Evolutionary conservation across 2,329 filamentous ascomycete genomes (phyloP).

Genomic region (Gaeumannomyces tritici): DNA sequence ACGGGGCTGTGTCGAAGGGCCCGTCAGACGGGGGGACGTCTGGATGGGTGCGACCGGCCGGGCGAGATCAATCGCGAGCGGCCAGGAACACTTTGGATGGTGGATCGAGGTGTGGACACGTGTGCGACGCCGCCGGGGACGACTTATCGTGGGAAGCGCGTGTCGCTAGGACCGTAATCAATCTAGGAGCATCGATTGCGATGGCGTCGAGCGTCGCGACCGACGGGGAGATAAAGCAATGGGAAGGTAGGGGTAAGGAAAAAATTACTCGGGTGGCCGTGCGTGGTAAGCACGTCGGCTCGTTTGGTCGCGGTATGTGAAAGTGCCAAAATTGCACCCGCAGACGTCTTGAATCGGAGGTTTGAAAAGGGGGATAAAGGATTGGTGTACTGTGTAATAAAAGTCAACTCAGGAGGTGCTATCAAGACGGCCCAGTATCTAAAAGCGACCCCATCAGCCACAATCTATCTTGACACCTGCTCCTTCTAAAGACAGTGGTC

Average conservation of each 20-base stretch:
- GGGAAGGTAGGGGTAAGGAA: neutral
- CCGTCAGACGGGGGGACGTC: neutral
- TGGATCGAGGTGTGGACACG: neutral
- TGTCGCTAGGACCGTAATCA: neutral
- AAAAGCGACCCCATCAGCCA: neutral
- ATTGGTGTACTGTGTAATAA: conserved; percentile 2
- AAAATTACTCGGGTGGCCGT: neutral
- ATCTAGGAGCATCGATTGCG: neutral
- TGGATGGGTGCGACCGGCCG: neutral
- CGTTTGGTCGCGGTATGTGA: neutral
- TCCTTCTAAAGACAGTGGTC: neutral
- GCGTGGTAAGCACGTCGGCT: neutral
- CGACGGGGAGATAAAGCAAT: neutral
- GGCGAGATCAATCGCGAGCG: neutral
- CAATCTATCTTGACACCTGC: neutral
- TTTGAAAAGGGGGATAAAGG: neutral
- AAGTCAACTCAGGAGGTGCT: conserved; percentile 2
- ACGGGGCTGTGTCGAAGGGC: neutral
- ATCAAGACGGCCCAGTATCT: neutral
- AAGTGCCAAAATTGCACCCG: neutral
- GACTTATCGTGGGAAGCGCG: neutral
- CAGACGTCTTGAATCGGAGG: neutral
- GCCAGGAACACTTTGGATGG: neutral
- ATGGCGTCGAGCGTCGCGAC: neutral
- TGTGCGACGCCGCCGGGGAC: neutral